Evolutionary conservation across 2,329 filamentous ascomycete genomes (phyloP), one percentile per base, ranked within the genome.

Genomic region (Tolypocladium cylindrosporum): DNA sequence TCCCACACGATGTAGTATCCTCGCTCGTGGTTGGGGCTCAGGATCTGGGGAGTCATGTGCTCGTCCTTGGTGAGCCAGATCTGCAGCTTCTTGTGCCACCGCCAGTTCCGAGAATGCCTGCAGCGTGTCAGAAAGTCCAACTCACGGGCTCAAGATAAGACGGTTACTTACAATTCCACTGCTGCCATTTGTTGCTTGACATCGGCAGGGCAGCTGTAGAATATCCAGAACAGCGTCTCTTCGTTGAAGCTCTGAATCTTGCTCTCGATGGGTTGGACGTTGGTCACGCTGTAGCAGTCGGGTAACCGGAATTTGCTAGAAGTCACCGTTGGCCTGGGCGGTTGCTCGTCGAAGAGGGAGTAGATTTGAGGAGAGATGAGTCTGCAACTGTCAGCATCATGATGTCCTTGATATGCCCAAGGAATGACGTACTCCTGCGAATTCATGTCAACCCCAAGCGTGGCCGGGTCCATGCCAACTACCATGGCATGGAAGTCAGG

Each of bases 51-150:
- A 51, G 81, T 78, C 82, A 87, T 83, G 62, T 83, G 74, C 58
- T 87, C 83, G 64, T 87, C 85, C 69, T 87, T 87, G 6, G 85
- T 87, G 55, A 88, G 71, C 85, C 85, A 88, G 31, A 86, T 70
- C 62, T 84, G 82, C 31, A 84, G 71, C 68, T 85, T 85, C 74
- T 86, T 86, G 68, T 88, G 84, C 80, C 84, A 88, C 60, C 85
- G 76, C 85, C 85, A 88, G 68, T 85, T 85, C 24, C 85, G 79
- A 59, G 79, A 79, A 64, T 83, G 82, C 50, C 84, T 87, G 58
- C 10, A n/a, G 27, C 39, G 48, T 57, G 59, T 58, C 55, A 53
- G 16, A 24, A 16, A 11, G 24, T 21, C 52, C 13, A 34, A n/a
- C 5, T 4, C 24, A 19, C 11, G 1, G 13, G 40, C 56, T 34